Evolutionary conservation across 2,329 filamentous ascomycete genomes (phyloP), one percentile per base, ranked within the genome.

Genomic region (Colletotrichum orbiculare): DNA sequence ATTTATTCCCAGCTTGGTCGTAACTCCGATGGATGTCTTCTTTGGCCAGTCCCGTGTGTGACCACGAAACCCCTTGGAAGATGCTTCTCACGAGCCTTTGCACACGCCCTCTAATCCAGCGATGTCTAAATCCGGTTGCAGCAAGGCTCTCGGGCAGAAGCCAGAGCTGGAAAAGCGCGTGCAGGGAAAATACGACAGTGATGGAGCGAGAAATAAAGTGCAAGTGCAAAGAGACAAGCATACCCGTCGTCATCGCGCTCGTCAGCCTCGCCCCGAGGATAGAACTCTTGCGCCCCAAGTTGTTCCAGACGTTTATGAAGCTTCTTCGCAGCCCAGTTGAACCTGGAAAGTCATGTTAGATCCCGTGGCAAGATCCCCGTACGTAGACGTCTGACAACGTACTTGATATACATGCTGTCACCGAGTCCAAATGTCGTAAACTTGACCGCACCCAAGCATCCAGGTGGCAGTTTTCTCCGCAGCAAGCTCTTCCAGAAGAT

Each of bases 351-450:
- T 34, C 17, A 37, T 58, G 46, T 35, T 3, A 47, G 45, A n/a
- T 45, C 9, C 13, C 42, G 15, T 13, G 39, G 39, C 13, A 4
- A 1, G 9, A 41, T 5, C 38, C 38, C 13, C 9, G 38, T 13
- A 41, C 17, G 12, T 15, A 25, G 15, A 8, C 15, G 7, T 17
- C 25, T 46, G 35, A 7, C 25, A 4, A 74, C 85, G 69, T 82
- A 96, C 90, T 96, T 95, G 60, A 91, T 85, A 82, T 99, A 99
- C 1, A 94, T 97, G 73, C 92, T 97, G 77, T 99, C 96, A 1
- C 96, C 96, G 1, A 98, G 84, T 1, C 96, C 96, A 81, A 98
- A 97, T 0, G 90, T 91, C 3, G 92, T 90, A 77, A 97, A 98
- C 1, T 82, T 84, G 67, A 97, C 80, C 39, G 85, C 83, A 42